These are phyloP conservation scores for Ilyonectria mors-panacis DNA, from an alignment of 2,329 filamentous ascomycete genomes.

Conservation along the genomic window DNA sequence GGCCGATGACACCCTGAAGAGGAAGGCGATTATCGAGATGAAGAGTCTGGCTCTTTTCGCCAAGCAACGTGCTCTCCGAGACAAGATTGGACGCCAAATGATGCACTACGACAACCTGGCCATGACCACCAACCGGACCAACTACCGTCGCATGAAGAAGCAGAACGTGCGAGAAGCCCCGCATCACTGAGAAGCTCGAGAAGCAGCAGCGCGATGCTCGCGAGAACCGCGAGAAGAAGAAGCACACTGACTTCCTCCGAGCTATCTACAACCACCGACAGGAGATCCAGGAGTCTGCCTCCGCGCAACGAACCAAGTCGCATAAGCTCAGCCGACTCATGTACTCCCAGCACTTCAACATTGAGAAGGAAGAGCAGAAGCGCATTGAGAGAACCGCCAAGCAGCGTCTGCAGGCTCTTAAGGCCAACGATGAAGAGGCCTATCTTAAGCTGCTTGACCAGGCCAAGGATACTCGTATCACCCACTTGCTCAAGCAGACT, in stretches of 20 bases:
- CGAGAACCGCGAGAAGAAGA: conserved; percentile 97
- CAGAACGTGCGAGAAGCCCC: conserved; percentile 92
- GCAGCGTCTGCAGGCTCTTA: conserved; percentile 98
- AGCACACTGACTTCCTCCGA: conserved; percentile 91
- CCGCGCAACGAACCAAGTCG: conserved; percentile 79
- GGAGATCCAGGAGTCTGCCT: conserved; percentile 80
- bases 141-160: conserved; percentile 96
- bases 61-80: conserved; percentile 88
- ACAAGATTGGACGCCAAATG: conserved; percentile 92
- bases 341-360: conserved; percentile 91
- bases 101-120: conserved; percentile 95
- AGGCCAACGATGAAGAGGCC: conserved; percentile 99
- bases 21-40: conserved; percentile 94
- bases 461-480: conserved; percentile 99
- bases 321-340: conserved; percentile 92
- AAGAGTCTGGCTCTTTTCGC: conserved; percentile 91
- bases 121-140: conserved; percentile 94
- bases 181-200: conserved; percentile 98
- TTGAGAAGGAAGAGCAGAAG: conserved; percentile 99
- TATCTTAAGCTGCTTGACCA: conserved; percentile 98
- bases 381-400: conserved; percentile 97
- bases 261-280: conserved; percentile 86
- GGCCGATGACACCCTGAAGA: conserved; percentile 86
- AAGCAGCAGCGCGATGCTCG: conserved; percentile 98
- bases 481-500: conserved; percentile 95